These are phyloP conservation scores for Solanum chilense DNA, from an alignment of 257 asterid species.

Conservation along the genomic window DNA sequence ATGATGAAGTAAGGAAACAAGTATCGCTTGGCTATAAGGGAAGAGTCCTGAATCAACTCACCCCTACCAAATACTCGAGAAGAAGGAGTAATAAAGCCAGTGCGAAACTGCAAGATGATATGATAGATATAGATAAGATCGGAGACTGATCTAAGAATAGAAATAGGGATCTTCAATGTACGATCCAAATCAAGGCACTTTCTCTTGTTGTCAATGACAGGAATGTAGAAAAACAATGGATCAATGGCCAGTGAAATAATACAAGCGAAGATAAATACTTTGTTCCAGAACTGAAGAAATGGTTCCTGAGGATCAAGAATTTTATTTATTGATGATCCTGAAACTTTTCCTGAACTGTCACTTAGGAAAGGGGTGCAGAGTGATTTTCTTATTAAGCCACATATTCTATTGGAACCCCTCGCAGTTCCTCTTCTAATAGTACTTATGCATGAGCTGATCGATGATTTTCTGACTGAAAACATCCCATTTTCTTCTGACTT, in stretches of 20 bases:
- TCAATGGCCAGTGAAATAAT: slow-evolving; percentile 39
- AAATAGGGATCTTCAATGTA: slow-evolving; percentile 23
- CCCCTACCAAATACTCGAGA: slow-evolving; percentile 66
- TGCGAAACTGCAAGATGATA: slow-evolving; percentile 46
- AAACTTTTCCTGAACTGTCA: not conserved
- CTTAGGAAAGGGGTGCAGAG: not conserved
- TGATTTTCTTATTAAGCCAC: slow-evolving; percentile 14
- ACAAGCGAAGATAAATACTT: slow-evolving; percentile 41
- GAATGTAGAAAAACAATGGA: slow-evolving; percentile 61
- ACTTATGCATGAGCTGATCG: slow-evolving; percentile 5
- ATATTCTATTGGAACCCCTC: slow-evolving; percentile 13
- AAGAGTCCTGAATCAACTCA: slow-evolving; percentile 35
- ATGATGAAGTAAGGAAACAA: slow-evolving; percentile 31
- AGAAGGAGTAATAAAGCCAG: slow-evolving; percentile 46
- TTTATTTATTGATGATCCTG: not conserved
- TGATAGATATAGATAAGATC: slow-evolving; percentile 44
- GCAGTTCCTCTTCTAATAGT: slow-evolving; percentile 17
- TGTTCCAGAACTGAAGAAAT: slow-evolving; percentile 48
- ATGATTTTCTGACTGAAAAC: not conserved
- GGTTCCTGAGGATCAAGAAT: slow-evolving; percentile 47
- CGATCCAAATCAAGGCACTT: slow-evolving; percentile 38
- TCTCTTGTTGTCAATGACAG: slow-evolving; percentile 19
- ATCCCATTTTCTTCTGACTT: not conserved
- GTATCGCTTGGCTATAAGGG: slow-evolving; percentile 47
- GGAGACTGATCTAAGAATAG: slow-evolving; percentile 44